Conservation (phyloP, 1,284 basidiomycete genomes). For the Microbotryum lychnidis-dioicae region DNA sequence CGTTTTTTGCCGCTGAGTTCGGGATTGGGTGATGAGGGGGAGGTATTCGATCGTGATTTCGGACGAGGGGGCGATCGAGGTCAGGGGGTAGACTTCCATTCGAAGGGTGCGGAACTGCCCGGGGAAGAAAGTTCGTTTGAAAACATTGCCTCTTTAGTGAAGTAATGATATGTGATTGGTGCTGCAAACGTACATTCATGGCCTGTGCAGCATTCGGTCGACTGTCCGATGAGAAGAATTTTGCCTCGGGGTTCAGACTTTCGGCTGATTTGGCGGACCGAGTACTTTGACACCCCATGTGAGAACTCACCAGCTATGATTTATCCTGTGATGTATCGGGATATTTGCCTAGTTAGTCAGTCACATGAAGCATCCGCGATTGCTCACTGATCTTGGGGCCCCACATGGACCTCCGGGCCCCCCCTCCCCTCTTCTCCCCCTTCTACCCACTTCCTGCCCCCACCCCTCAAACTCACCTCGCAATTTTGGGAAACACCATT, state of each 20-base stretch:
- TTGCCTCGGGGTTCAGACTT: neutral
- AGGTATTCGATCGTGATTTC: slow-evolving; percentile 35
- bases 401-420: no score
- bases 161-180: neutral
- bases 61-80: slow-evolving; percentile 10
- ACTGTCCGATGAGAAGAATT: slow-evolving; percentile 4
- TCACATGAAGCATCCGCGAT: neutral
- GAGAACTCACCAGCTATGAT: slow-evolving; percentile 21
- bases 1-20: slow-evolving; percentile 19
- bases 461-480: slow-evolving; percentile 6
- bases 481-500: slow-evolving; percentile 25
- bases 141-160: no score
- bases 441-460: neutral
- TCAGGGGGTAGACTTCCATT: slow-evolving; percentile 34
- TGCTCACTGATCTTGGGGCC: no score
- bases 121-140: neutral
- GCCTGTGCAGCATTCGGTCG: slow-evolving; percentile 25
- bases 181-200: slow-evolving; percentile 14
- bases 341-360: neutral
- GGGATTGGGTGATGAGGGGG: slow-evolving; percentile 27
- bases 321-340: slow-evolving; percentile 5
- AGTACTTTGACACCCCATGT: no score
- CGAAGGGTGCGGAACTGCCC: slow-evolving; percentile 30
- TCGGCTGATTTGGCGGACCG: no score
- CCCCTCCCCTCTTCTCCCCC: neutral